Evolutionary conservation across 2,329 filamentous ascomycete genomes (phyloP), one percentile per base, ranked within the genome.

Genomic region (Colletotrichum navitas): DNA sequence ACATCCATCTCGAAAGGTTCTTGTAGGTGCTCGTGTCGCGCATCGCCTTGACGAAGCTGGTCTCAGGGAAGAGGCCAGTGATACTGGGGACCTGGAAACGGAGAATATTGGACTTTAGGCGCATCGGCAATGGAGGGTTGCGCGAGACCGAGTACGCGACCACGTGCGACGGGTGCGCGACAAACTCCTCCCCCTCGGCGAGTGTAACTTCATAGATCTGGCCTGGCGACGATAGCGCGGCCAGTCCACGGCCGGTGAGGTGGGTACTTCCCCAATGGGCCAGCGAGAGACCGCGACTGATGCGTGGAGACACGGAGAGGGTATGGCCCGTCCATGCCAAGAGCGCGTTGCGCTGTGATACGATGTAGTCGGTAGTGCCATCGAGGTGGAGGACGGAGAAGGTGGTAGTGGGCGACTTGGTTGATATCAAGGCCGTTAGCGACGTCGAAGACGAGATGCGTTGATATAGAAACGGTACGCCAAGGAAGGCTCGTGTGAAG

Each of bases 281-380:
- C 63, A 97, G 79, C 68, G 93, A 91, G 78, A 98, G 87, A 74
- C 88, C 88, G 54, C 87, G 88, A 76, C 94, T 95, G 74, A 97
- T 86, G 58, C 90, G 91, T 3, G 95, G 94, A 45, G 90, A 91
- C 55, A 96, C 87, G 21, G 87, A 86, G 66, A 99, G 86, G 0
- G 94, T 94, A 80, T 97, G 93, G 36, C 96, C 96, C 0, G 95
- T 97, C 96, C 96, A 99, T 66, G 96, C 96, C n/a, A 98, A 86
- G 64, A 99, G 86, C 1, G 94, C 94, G 75, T 93, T 92, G 73
- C 94, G 89, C 80, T 98, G 95, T 8, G 94, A 89, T 11, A 99
- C 85, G 86, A 97, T 93, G 95, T 96, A 99, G 83, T 99, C 96
- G 69, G 94, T 91, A 5, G 94, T 94, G 69, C 96, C 96, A 84